Base-by-base conservation (phyloP, 495 filamentous ascomycete species). In the Aspergillus asperescens region DNA sequence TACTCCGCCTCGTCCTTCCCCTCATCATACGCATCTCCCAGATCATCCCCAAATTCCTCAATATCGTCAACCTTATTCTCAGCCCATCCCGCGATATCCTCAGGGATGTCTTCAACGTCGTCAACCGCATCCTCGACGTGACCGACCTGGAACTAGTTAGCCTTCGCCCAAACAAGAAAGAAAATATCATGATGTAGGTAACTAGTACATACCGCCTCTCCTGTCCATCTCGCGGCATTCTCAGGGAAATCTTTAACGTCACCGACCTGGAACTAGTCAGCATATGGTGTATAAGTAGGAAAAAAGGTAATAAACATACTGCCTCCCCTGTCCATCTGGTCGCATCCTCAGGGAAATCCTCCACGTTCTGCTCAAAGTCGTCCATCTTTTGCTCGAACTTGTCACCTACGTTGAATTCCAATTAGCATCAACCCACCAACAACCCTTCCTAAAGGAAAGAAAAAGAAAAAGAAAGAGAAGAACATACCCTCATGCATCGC, bases 401-500 rank as follows among this genome's bases (percentile, higher is more conserved):
- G 8, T 67, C 58, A 34, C 67, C 65, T 62, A 13, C 13, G 39
- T 16, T 28, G 37, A 53, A n/a, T 28, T 46, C 37, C 59, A 43
- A 29, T 63, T 53, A 19, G 63, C 59, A 50, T 64, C 65, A 2
- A 59, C 62, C 48, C 63, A 62, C 38, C 0, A n/a, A 18, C 9
- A 1, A 38, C 62, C 44, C 39, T 13, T 25, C 1, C 9, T 24
- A 44, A 22, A 20, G 13, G 12, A 40, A 25, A 22, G 27, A 39
- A 29, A 50, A 40, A 25, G 35, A 67, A 24, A 28, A 41, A 32
- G 25, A 37, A 24, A 52, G 46, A 42, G 40, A 31, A 27, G 22
- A 41, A 67, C 71, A 50, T 66, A 78, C 76, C 55, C 48, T 67
- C 76, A 53, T 79, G 64, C 40, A 74, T 75, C 43, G 79, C 49